Conservation (phyloP, 2,329 filamentous ascomycete genomes). For the Colletotrichum camelliae region DNA sequence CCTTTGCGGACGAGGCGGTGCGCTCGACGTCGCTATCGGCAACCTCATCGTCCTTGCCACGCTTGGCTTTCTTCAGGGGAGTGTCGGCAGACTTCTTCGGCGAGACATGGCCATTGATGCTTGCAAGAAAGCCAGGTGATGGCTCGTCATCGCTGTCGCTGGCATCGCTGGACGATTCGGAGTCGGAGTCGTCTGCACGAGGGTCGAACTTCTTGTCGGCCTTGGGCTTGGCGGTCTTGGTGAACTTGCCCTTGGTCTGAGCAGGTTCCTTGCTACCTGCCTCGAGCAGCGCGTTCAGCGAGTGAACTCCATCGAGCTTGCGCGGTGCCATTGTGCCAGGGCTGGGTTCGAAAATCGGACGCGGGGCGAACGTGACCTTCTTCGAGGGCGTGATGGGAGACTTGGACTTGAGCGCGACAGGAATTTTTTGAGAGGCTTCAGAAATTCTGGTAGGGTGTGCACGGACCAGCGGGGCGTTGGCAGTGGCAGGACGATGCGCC, state of each 20-base stretch:
- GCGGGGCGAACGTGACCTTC: neutral
- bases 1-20: conserved; percentile 27
- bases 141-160: neutral
- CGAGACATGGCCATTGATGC: conserved; percentile 11
- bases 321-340: conserved; percentile 18
- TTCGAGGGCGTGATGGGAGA: conserved; percentile 3
- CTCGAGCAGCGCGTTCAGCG: conserved; percentile 11
- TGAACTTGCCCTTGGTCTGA: conserved; percentile 1
- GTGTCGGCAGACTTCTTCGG: conserved; percentile 8
- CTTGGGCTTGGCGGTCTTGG: conserved; percentile 21
- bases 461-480: conserved; percentile 2
- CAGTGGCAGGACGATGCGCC: neutral
- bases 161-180: conserved; percentile 30
- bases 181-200: conserved; percentile 17
- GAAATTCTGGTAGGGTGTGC: conserved; percentile 10
- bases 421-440: conserved; percentile 18
- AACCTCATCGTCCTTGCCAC: conserved; percentile 42
- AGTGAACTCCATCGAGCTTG: conserved; percentile 20
- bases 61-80: conserved; percentile 22
- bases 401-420: neutral
- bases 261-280: neutral
- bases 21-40: conserved; percentile 48
- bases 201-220: conserved; percentile 22
- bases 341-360: neutral
- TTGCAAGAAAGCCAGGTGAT: neutral